Evolutionary conservation across 805 yeast genomes (phyloP), one percentile per base, ranked within the genome.

Genomic region (Wickerhamomyces strasburgensis): DNA sequence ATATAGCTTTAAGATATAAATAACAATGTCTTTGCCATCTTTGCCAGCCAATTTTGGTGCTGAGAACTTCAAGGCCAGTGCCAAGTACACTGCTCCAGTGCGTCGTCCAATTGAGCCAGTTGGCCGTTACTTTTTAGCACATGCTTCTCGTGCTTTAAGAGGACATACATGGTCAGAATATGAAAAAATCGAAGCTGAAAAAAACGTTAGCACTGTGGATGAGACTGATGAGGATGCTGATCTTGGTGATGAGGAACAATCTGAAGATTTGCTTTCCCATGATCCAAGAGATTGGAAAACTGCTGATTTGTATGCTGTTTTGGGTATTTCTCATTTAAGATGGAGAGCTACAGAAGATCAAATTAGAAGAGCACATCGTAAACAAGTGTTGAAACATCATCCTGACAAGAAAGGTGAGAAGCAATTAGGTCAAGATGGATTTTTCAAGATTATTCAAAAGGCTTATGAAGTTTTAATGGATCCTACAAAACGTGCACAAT

Each of bases 81-180:
- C 75, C 47, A 66, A 69, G 39, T 75, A 68, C 60, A 56, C 83
- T 32, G 72, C 76, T 17, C 71, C 88, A 33, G 72, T 72, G 32
- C 82, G 83, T 52, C 83, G 96, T 62, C 81, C 90, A 42, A 71
- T 89, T 46, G 98, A 93, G 68, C 98, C 98, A 27, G 96, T 90
- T 49, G 98, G 98, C 39, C 90, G 94, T 45, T 84, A 76, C 60
- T 93, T 89, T 70, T 70, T 93, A 53, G 96, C 96, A 35, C 98
- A 93, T 58, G 98, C 98, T 41, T 80, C 95, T 51, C 84, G 98
- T 73, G 77, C 94, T 37, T 72, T 89, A 53, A 80, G 96, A 68
- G 96, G 96, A 62, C 96, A 95, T 69, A 87, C 98, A 34, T 93
- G 97, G 96, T 87, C 97, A 38, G 98, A 93, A 67, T 93, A 77